These are phyloP conservation scores for Glutinoglossum americanum DNA, from an alignment of 495 filamentous ascomycete species.

Conservation along the genomic window DNA sequence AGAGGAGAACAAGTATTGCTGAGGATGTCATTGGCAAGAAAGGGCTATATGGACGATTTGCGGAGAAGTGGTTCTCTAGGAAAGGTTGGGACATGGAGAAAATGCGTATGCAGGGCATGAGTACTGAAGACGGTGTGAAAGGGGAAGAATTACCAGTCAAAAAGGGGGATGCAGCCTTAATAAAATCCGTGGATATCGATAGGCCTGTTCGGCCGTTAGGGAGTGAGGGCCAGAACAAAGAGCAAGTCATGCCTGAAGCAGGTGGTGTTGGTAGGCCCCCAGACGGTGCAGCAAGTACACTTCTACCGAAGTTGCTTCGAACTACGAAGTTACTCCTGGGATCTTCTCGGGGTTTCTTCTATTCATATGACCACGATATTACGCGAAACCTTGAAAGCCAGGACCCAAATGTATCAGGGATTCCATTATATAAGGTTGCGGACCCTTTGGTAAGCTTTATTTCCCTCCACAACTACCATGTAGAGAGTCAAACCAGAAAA, in stretches of 20 bases:
- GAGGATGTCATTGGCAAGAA: slow-evolving; percentile 65
- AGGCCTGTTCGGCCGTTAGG: not conserved
- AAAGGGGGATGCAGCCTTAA: not conserved
- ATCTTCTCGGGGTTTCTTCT: slow-evolving; percentile 68
- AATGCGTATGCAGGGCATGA: slow-evolving; percentile 35
- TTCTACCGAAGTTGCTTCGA: slow-evolving; percentile 67
- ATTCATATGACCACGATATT: slow-evolving; percentile 78
- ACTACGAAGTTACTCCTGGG: slow-evolving; percentile 63
- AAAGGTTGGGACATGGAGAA: slow-evolving; percentile 49
- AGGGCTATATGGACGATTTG: slow-evolving; percentile 69
- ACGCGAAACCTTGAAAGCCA: slow-evolving; percentile 40
- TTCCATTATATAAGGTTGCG: slow-evolving; percentile 48
- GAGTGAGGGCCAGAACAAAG: not conserved
- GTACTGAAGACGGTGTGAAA: slow-evolving; percentile 14
- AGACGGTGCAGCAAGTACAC: slow-evolving; percentile 18
- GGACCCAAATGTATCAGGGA: slow-evolving; percentile 16
- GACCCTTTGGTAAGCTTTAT: slow-evolving; percentile 39
- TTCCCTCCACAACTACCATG: not conserved
- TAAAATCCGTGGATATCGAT: not conserved
- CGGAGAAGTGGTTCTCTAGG: slow-evolving; percentile 71
- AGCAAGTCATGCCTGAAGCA: not conserved
- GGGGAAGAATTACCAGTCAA: not conserved
- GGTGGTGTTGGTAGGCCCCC: slow-evolving; percentile 9
- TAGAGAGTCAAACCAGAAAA: not conserved
- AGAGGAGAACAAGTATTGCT: slow-evolving; percentile 37